Base-by-base conservation (phyloP, 2,329 filamentous ascomycete species). In the Colletotrichum magnum region DNA sequence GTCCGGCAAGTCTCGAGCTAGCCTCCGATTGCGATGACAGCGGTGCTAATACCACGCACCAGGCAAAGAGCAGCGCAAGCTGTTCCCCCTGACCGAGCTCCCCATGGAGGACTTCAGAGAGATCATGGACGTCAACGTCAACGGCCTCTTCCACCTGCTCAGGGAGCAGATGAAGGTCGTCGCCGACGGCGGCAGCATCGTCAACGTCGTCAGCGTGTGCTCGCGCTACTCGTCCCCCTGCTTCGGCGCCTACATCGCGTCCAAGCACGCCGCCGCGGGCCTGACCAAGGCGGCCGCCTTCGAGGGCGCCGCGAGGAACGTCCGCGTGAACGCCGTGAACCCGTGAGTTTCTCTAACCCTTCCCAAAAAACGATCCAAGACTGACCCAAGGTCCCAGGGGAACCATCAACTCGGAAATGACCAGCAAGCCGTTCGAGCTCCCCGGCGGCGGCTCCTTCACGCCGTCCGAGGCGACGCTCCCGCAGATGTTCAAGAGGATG, bases 121-220 rank as follows among this genome's bases (percentile, higher is more conserved):
- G 32, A 24, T 74, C 0, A 67, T 74, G 53, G 51, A 62, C 16
- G 66, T 74, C 54, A 74, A 74, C 56, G 68, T 74, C 2, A 72
- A 70, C 1, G 73, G 73, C 16, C 72, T 73, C 1, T 72, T 73
- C 13, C 69, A 74, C 6, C 74, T 73, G 39, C 50, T 74, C 15
- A 72, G 71, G 58, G 65, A 73, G 28, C 47, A 74, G 67, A 71
- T 74, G 70, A 71, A 72, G 48, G 71, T 73, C 32, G 67, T 74
- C 53, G 75, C 77, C 1, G 73, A 75, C 2, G 76, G 77, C 1
- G 82, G 81, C 0, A 82, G 83, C 72, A 84, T 86, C 56, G 84
- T 86, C 66, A 85, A 82, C 74, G 78, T 81, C 36, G 73, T 80
- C 26, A 82, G 80, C 70, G 78, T 83, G 50, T 73, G 72, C 56